phyloP scores from a whole-genome alignment of 208 protist species.

The Leishmania arabica region DNA sequence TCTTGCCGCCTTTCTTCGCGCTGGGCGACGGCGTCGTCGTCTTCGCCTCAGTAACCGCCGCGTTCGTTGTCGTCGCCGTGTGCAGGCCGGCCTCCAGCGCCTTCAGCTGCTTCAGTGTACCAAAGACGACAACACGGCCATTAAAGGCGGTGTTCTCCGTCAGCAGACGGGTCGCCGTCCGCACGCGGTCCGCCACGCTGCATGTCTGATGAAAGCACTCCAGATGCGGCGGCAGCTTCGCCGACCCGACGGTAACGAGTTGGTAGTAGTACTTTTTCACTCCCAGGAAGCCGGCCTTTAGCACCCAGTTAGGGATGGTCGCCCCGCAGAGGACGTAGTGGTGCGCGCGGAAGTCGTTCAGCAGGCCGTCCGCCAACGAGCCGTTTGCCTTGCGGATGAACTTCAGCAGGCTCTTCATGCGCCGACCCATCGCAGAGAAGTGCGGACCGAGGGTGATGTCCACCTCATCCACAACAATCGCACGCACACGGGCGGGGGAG shows the following conservation, averaged over 20 bases:
- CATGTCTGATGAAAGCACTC: conserved; percentile 66
- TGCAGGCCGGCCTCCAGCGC: conserved; percentile 27
- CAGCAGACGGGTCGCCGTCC: conserved; percentile 41
- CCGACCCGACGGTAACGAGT: conserved; percentile 71
- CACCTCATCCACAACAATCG: conserved; percentile 90
- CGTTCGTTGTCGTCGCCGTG: background rate
- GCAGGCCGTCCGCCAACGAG: conserved; percentile 61
- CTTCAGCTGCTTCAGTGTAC: conserved; percentile 46
- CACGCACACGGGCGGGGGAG: conserved; percentile 53
- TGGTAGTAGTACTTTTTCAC: conserved; percentile 94
- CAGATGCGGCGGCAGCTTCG: conserved; percentile 75
- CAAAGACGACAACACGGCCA: conserved; percentile 82
- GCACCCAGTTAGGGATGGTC: conserved; percentile 91
- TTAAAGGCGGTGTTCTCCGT: conserved; percentile 12
- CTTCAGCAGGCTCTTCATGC: conserved; percentile 89
- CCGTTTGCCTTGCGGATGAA: conserved; percentile 79
- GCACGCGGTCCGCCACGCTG: conserved; percentile 41
- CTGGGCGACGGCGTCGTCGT: background rate
- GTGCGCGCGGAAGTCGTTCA: conserved; percentile 82
- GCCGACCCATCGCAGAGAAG: conserved; percentile 83
- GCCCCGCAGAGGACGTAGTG: conserved; percentile 92
- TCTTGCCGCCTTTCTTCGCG: conserved; percentile 2
- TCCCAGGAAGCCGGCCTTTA: conserved; percentile 90
- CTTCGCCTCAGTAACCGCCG: background rate
- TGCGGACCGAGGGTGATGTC: conserved; percentile 87